Evolutionary conservation across 1,284 basidiomycete species (phyloP), one percentile per base, ranked within the genome.

Genomic region (Fomitopsis schrenkii): DNA sequence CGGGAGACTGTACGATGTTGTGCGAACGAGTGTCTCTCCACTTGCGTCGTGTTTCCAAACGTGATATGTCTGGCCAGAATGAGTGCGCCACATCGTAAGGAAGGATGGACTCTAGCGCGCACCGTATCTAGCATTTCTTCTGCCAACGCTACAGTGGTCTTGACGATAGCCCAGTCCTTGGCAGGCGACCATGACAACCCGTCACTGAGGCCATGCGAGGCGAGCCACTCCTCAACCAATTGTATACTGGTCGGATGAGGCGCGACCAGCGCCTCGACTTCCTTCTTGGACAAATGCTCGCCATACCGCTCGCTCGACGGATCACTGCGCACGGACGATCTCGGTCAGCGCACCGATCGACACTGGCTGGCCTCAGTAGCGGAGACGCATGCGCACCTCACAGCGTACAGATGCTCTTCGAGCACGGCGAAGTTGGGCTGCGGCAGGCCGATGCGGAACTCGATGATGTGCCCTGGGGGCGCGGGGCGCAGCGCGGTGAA

Each of bases 111-210:
- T 12, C 26, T 38, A 22, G 2, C 22, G 68, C 82, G 72, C 66
- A 88, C 88, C 36, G 91, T 87, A 63, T 83, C 76, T 30, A 93
- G 77, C 81, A 93, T 85, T 65, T 81, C 74, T 72, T 92, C 90
- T 0, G 85, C 89, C 42, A 86, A 67, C 41, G 72, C 67, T 28
- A 93, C 77, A 0, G 88, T 82, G 3, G 90, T 74, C 7, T 74
- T 80, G 52, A 91, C 72, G 15, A 77, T 84, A 14, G 90, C 73
- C 91, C 90, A 92, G 64, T 90, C 91, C 53, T 80, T 78, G 0
- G 88, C 86, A 1, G 86, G 79, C 6, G 88, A 87, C 0, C 83
- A 81, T 56, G 75, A 67, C 14, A 85, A 65, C 61, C 79, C 74
- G 38, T 77, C 73, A 58, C 81, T 63, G 48, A 91, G 74, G 19